A percentile compares a stretch with the other conserved stretches of the same genome.
Conservation (phyloP, 495 filamentous ascomycete genomes). For the Bacidia rubella region DNA sequence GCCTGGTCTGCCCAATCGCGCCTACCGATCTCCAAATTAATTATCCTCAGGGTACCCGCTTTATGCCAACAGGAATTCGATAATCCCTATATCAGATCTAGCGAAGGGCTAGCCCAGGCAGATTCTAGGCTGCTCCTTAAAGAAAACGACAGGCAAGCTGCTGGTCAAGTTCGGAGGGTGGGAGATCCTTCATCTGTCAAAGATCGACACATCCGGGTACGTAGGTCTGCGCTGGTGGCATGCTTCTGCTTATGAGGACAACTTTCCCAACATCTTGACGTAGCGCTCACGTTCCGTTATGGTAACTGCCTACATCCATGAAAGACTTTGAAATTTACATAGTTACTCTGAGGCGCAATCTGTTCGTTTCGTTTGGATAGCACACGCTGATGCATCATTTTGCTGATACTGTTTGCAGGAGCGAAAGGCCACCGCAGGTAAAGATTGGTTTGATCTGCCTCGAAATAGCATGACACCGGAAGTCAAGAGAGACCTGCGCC, state of each 20-base stretch:
- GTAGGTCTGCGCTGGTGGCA: conserved; percentile 9
- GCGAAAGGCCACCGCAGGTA: conserved; percentile 47
- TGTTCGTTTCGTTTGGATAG: conserved; percentile 7
- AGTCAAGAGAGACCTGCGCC: conserved; percentile 73
- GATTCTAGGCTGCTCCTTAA: conserved; percentile 35
- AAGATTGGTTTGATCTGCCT: conserved; percentile 74
- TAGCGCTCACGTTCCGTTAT: conserved; percentile 59
- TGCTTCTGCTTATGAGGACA: conserved; percentile 53
- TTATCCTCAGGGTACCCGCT: background rate
- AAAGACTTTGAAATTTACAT: conserved; percentile 65
- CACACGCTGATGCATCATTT: conserved; percentile 20
- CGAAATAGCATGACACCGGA: conserved; percentile 69
- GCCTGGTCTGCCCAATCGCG: too few species aligned
- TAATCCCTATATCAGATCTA: background rate
- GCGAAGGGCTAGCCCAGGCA: conserved; percentile 19
- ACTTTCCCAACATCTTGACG: conserved; percentile 48
- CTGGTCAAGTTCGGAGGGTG: conserved; percentile 31
- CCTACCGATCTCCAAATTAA: too few species aligned
- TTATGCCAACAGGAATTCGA: background rate
- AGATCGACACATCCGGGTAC: conserved; percentile 32
- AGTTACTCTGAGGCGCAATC: conserved; percentile 88
- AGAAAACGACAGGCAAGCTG: conserved; percentile 27
- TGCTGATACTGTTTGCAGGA: conserved; percentile 21
- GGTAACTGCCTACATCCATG: conserved; percentile 59
- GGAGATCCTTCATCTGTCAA: conserved; percentile 31